Evolutionary conservation across 2,329 filamentous ascomycete species (phyloP), one percentile per base, ranked within the genome.

Genomic region (Botrytis cinerea): DNA sequence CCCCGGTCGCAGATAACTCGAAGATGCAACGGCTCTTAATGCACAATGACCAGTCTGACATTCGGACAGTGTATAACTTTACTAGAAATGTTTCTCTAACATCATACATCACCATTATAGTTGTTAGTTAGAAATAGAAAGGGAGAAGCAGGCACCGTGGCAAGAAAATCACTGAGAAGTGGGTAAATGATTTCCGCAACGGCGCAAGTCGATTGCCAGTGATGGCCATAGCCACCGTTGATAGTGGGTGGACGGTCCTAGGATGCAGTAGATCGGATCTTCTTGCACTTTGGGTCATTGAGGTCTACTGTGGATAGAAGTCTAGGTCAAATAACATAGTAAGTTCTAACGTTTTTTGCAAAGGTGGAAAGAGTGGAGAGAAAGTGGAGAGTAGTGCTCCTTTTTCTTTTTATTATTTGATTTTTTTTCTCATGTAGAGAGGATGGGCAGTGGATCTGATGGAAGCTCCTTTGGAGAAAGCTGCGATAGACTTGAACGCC

Each of bases 181-280:
- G 35, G 64, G 20, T 28, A 43, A 43, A 48, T 40, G 64, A 43
- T 57, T 68, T 57, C 48, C 64, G 35, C 18, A 68, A 54, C 48
- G 46, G 35, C 25, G 64, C 22, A 43, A 40, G 16, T 22, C 40
- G 35, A 68, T 68, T 68, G 6, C 7, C 51, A 57, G n/a, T 57
- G 64, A 54, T 57, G 64, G n/a, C 64, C 64, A 68, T 57, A 40
- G 46, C 64, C 25, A 57, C 64, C 48, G 35, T 22, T 54, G 64
- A 40, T 54, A 68, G 25, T 68, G 64, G 64, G 25, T 5, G 64
- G 48, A 68, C 20, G 38, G 48, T 54, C 64, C 46, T 35, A 54
- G 40, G 64, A 54, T 68, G 64, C 48, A 54, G 48, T 48, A 68
- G 64, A 68, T 66, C 62, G 18, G 43, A 48, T 68, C 64, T 68